A percentile compares a stretch with the other conserved stretches of the same genome.
Conservation (phyloP, 2,329 filamentous ascomycete genomes). For the Colletotrichum liaoningense region DNA sequence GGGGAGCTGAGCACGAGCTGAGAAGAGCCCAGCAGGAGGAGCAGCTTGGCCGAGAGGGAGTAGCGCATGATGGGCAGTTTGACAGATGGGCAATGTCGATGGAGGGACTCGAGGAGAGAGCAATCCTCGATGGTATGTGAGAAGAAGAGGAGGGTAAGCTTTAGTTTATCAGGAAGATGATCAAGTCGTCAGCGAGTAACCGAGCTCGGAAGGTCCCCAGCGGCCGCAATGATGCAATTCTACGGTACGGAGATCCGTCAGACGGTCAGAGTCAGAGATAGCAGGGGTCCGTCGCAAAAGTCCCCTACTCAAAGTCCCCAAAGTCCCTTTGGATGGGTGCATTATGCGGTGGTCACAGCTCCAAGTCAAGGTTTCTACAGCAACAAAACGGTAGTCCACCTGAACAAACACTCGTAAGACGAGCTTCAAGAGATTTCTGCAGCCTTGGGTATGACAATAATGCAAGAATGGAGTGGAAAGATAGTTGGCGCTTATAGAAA, state of each 20-base stretch:
- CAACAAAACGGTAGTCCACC: background rate
- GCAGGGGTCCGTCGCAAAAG: background rate
- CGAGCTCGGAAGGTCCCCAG: background rate
- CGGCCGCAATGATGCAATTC: background rate
- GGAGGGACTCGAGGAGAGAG: background rate
- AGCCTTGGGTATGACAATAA: background rate
- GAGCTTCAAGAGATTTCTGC: background rate
- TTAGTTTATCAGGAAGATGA: background rate
- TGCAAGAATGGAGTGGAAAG: background rate
- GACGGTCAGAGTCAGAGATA: background rate
- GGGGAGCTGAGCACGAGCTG: constrained; percentile 13
- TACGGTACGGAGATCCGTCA: background rate
- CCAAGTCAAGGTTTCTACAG: background rate
- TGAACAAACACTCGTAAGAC: too few relatives aligned
- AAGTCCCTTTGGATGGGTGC: background rate
- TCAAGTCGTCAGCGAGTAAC: background rate
- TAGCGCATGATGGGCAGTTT: constrained; percentile 16
- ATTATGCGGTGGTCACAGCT: background rate
- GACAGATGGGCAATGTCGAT: background rate
- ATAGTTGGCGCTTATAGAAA: background rate
- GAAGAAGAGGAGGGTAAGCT: background rate
- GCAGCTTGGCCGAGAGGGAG: constrained; percentile 20
- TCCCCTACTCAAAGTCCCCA: background rate
- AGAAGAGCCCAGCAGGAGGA: constrained; percentile 28
- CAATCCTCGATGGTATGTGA: background rate